These are phyloP conservation scores for Pseudozyma sp. DNA, from an alignment of 1,284 basidiomycete genomes.

Conservation along the genomic window DNA sequence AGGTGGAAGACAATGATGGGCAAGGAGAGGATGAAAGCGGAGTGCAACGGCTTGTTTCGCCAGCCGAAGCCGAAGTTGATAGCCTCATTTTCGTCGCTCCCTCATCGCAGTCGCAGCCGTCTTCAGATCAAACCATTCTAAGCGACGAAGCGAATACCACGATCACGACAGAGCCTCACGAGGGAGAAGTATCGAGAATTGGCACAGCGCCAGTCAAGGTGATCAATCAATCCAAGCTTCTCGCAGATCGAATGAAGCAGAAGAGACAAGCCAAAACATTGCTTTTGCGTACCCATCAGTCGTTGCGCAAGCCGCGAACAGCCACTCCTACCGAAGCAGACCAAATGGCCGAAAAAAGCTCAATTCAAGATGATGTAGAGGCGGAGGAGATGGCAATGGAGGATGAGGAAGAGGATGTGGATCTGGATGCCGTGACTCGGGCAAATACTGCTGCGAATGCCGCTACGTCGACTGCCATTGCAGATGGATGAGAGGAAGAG, in stretches of 20 bases:
- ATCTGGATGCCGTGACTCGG: slow-evolving; percentile 9
- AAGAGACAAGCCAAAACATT: slow-evolving; percentile 33
- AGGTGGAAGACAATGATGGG: background rate
- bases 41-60: background rate
- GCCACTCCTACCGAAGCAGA: background rate
- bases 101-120: background rate
- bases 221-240: slow-evolving; percentile 27
- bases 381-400: background rate
- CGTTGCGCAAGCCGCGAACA: slow-evolving; percentile 17
- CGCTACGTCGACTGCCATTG: too few species aligned
- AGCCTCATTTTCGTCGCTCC: background rate
- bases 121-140: background rate
- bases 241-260: slow-evolving; percentile 30
- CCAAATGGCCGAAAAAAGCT: background rate
- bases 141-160: background rate
- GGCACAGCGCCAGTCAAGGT: background rate
- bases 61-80: slow-evolving; percentile 8
- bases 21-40: background rate
- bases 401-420: background rate
- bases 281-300: slow-evolving; percentile 35
- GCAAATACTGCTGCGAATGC: slow-evolving; percentile 25
- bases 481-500: too few species aligned
- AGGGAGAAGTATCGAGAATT: background rate
- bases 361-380: background rate
- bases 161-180: background rate